Evolutionary conservation across 164 flowering plant species (phyloP).

Genomic region (Taxillus chinensis): DNA sequence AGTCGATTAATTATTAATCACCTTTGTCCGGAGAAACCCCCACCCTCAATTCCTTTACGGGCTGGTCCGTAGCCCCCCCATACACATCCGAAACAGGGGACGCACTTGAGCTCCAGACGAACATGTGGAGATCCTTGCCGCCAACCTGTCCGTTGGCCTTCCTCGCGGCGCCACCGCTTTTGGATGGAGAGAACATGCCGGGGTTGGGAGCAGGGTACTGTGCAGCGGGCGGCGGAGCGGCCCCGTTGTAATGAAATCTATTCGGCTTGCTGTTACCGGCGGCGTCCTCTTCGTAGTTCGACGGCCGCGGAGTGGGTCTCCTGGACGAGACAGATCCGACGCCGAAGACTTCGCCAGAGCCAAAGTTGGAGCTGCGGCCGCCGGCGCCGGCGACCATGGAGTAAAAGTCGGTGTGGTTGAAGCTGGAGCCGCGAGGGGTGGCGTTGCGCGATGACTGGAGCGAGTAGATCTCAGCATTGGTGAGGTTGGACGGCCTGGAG

Average conservation of each 20-base stretch:
- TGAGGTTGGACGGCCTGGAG: constrained; percentile 70
- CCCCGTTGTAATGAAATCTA: constrained; percentile 26
- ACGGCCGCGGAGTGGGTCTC: constrained; percentile 75
- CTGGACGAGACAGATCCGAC: constrained; percentile 24
- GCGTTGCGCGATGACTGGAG: constrained; percentile 72
- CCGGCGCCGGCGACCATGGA: constrained; percentile 55
- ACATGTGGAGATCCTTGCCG: constrained; percentile 81
- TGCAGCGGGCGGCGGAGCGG: constrained; percentile 7
- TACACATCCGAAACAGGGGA: constrained; percentile 94
- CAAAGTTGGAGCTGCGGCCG: constrained; percentile 54
- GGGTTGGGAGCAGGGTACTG: constrained; percentile 81
- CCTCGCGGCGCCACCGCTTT: constrained; percentile 14
- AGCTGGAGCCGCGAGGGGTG: constrained; percentile 78
- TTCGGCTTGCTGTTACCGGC: constrained; percentile 10
- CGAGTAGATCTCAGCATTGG: constrained; percentile 81
- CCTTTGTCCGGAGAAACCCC: constrained; percentile 72
- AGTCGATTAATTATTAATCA: background rate
- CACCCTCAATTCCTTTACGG: constrained; percentile 50
- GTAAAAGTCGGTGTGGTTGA: constrained; percentile 78
- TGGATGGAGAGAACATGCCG: constrained; percentile 70
- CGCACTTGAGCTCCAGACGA: constrained; percentile 97
- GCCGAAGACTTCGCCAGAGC: constrained; percentile 45
- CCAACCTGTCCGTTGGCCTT: constrained; percentile 47
- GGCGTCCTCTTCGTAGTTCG: constrained; percentile 64
- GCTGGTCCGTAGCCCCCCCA: constrained; percentile 29